phyloP scores from a whole-genome alignment of 306 rosid genomes.

The Trifolium dubium region DNA sequence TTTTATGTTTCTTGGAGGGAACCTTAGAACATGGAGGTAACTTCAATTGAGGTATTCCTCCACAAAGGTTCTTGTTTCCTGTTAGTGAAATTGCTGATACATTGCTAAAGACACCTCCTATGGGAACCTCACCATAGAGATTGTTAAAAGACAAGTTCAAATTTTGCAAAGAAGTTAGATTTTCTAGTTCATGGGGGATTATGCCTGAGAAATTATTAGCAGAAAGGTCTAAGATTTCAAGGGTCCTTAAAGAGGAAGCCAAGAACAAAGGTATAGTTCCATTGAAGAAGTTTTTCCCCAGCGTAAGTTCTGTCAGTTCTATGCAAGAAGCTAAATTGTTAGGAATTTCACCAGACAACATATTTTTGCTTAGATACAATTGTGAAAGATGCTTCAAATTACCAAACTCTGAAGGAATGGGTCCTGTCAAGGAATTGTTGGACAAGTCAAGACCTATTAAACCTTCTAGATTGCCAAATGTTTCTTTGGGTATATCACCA shows the following conservation, averaged over 20 bases:
- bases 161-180: neutral
- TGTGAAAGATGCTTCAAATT: slow-evolving; percentile 23
- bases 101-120: neutral
- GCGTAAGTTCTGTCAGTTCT: neutral
- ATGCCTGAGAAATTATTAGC: neutral
- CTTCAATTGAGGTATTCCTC: neutral
- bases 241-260: neutral
- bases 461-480: too few relatives aligned
- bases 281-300: slow-evolving; percentile 26
- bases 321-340: slow-evolving; percentile 22
- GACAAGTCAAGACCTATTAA: neutral
- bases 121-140: neutral
- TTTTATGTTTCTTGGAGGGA: neutral
- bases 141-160: neutral
- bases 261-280: slow-evolving; percentile 28
- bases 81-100: neutral
- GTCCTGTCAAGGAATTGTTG: slow-evolving; percentile 37
- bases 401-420: slow-evolving; percentile 37
- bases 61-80: neutral
- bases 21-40: neutral
- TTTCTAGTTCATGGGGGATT: neutral
- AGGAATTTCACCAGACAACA: slow-evolving; percentile 42
- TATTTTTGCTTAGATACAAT: neutral
- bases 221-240: neutral
- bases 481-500: too few relatives aligned